Evolutionary conservation across 495 filamentous ascomycete species (phyloP).

Genomic region (Xylaria longipes): DNA sequence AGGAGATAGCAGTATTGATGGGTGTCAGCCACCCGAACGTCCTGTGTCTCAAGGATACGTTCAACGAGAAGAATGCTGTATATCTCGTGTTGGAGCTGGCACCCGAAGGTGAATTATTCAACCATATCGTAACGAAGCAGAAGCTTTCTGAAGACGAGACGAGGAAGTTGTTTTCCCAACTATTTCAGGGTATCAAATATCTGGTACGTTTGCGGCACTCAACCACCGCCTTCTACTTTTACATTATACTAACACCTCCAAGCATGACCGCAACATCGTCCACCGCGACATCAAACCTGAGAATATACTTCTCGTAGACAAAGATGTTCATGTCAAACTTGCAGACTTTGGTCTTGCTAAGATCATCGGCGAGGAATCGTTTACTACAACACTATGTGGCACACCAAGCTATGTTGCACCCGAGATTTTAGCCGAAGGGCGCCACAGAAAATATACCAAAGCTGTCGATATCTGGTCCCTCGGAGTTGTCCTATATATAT

Average conservation of each 20-base stretch:
- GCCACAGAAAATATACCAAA: constrained; percentile 85
- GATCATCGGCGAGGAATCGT: constrained; percentile 98
- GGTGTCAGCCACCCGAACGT: constrained; percentile 95
- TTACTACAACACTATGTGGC: constrained; percentile 96
- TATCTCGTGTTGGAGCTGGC: constrained; percentile 94
- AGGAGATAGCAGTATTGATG: constrained; percentile 97
- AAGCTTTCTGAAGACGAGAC: constrained; percentile 86
- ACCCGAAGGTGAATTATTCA: constrained; percentile 92
- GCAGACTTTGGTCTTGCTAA: constrained; percentile 98
- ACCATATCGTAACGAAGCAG: constrained; percentile 84
- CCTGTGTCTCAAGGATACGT: constrained; percentile 92
- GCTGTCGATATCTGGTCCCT: constrained; percentile 98
- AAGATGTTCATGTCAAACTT: constrained; percentile 84
- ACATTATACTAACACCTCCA: constrained; percentile 45
- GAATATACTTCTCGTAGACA: constrained; percentile 90
- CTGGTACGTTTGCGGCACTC: constrained; percentile 65
- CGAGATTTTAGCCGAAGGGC: constrained; percentile 83
- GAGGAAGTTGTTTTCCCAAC: constrained; percentile 84
- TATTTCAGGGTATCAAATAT: constrained; percentile 95
- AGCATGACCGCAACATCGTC: constrained; percentile 98
- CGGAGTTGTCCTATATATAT: constrained; percentile 98
- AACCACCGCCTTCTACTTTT: neutral
- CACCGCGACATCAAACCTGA: constrained; percentile 99
- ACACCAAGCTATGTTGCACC: constrained; percentile 97
- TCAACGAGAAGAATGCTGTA: constrained; percentile 88